These are phyloP conservation scores for Alloascoidea hylecoeti DNA, from an alignment of 805 yeast species.

Conservation along the genomic window DNA sequence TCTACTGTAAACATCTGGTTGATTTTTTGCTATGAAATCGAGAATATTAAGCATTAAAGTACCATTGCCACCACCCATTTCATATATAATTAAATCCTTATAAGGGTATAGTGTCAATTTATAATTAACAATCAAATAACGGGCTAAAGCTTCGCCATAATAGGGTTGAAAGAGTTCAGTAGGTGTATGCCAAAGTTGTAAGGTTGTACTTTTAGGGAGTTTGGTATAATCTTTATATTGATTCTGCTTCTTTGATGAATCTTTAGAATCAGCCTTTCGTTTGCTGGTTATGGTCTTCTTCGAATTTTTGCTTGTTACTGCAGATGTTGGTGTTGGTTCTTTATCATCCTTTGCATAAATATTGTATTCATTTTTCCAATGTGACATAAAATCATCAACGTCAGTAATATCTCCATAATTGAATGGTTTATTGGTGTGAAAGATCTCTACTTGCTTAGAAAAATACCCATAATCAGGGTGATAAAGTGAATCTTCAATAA, in stretches of 20 bases:
- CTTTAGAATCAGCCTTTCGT: constrained; percentile 2
- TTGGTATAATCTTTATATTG: constrained; percentile 7
- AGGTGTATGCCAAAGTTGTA: constrained; percentile 84
- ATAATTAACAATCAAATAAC: constrained; percentile 61
- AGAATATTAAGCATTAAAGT: constrained; percentile 68
- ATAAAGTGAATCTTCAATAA: constrained; percentile 74
- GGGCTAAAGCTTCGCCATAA: constrained; percentile 78
- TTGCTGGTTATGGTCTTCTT: constrained; percentile 10
- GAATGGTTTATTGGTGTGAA: constrained; percentile 52
- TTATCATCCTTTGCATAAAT: constrained; percentile 10
- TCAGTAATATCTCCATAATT: constrained; percentile 41
- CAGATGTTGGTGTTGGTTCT: constrained; percentile 2
- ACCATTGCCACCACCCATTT: constrained; percentile 87
- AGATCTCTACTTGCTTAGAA: constrained; percentile 64
- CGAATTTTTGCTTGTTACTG: constrained; percentile 3
- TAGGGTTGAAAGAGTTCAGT: constrained; percentile 75
- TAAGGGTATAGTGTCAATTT: constrained; percentile 56
- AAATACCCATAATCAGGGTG: constrained; percentile 78
- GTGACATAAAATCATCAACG: constrained; percentile 54
- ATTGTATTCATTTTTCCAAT: constrained; percentile 52
- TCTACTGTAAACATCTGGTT: constrained; percentile 60
- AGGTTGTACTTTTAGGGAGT: constrained; percentile 11
- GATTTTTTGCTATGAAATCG: constrained; percentile 41
- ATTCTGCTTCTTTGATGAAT: constrained; percentile 12
- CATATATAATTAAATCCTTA: constrained; percentile 62